These are phyloP conservation scores for Sporothrix dimorphospora DNA, from an alignment of 2,329 filamentous ascomycete species.

Conservation along the genomic window DNA sequence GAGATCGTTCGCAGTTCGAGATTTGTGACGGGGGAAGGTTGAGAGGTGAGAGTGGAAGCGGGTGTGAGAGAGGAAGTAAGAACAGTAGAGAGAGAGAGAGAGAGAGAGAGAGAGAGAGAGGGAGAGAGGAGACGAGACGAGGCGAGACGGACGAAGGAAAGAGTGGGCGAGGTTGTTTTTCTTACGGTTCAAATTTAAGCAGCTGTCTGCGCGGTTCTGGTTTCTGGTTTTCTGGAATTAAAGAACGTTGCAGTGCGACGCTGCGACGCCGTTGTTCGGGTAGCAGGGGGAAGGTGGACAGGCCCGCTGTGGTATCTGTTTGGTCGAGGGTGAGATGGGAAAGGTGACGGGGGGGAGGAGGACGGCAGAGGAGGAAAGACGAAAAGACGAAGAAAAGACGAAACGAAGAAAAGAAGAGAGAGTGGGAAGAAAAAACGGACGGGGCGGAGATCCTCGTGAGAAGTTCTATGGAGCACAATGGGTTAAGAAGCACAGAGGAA, in stretches of 20 bases:
- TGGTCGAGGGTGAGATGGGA: background rate
- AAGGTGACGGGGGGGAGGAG: constrained; percentile 7
- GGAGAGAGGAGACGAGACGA: background rate
- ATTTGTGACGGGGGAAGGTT: background rate
- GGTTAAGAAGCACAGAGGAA: background rate
- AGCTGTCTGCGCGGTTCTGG: background rate
- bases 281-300: constrained; percentile 25
- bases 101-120: constrained; percentile 1
- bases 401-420: background rate
- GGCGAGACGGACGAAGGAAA: background rate
- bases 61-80: background rate
- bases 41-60: background rate
- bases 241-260: background rate
- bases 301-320: no score
- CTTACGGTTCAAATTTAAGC: constrained; percentile 16
- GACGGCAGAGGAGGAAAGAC: background rate
- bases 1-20: background rate
- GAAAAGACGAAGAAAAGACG: background rate
- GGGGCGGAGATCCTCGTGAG: constrained; percentile 5
- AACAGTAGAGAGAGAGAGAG: background rate
- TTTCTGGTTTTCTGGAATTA: background rate
- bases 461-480: constrained; percentile 8
- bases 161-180: background rate
- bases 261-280: constrained; percentile 27
- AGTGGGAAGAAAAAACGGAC: background rate